A percentile compares a stretch with the other conserved stretches of the same genome.
phyloP scores from a whole-genome alignment of 2,329 filamentous ascomycete species.

The Fusarium buharicum region DNA sequence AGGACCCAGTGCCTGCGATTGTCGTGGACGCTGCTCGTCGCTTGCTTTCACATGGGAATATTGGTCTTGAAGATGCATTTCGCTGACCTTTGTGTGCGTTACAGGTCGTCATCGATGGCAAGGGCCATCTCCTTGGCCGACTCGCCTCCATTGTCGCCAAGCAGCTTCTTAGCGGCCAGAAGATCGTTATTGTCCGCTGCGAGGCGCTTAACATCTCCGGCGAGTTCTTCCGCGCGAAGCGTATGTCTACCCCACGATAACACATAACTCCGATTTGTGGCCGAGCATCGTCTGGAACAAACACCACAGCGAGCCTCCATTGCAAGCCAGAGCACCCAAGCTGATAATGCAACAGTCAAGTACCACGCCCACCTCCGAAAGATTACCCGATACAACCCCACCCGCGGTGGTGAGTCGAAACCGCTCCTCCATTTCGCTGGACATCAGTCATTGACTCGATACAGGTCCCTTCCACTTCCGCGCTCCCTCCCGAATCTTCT shows the following conservation, averaged over 20 bases:
- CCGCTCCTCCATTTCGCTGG: conserved; percentile 15
- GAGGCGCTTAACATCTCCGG: conserved; percentile 99
- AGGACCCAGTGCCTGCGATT: conserved; percentile 25
- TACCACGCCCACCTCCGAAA: conserved; percentile 99
- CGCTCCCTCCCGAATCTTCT: conserved; percentile 98
- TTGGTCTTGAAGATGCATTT: conserved; percentile 31
- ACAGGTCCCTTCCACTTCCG: conserved; percentile 99
- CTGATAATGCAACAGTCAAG: conserved; percentile 84
- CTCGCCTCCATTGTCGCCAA: conserved; percentile 98
- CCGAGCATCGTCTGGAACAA: conserved; percentile 33
- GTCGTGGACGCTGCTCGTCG: conserved; percentile 23
- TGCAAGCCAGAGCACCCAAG: conserved; percentile 27
- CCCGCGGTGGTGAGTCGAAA: conserved; percentile 83
- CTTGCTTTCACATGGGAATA: conserved; percentile 34
- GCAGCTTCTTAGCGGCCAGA: conserved; percentile 98
- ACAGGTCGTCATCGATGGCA: conserved; percentile 99
- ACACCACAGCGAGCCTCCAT: conserved; percentile 17
- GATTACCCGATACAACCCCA: conserved; percentile 99
- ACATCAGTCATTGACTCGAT: conserved; percentile 51
- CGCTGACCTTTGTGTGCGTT: conserved; percentile 42
- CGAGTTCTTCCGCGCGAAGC: conserved; percentile 99
- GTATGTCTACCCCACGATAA: conserved; percentile 72
- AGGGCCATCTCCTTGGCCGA: conserved; percentile 99
- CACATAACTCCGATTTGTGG: conserved; percentile 32
- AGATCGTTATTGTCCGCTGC: conserved; percentile 98